Percentiles rank a stretch among this genome's conserved stretches.
phyloP scores from a whole-genome alignment of 2,329 filamentous ascomycete species.

The Ceratocystis ficicola region DNA sequence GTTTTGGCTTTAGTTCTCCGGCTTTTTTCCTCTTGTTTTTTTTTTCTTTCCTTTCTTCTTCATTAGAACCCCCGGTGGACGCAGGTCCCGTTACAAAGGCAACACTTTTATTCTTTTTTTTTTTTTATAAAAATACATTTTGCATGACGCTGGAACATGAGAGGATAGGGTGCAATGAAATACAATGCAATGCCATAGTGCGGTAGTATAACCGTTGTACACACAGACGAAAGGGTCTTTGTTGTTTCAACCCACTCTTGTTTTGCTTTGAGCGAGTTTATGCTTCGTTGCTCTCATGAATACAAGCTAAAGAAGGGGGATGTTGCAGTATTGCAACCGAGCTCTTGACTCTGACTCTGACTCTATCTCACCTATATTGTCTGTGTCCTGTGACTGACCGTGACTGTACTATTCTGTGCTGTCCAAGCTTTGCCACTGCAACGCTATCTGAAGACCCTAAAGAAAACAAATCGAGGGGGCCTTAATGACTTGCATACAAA shows the following conservation, averaged over 20 bases:
- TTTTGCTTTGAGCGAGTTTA: too few relatives aligned
- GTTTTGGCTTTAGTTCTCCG: background rate
- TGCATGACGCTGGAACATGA: background rate
- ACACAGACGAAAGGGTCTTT: too few relatives aligned
- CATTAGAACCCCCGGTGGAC: conserved; percentile 2
- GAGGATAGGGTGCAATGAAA: background rate
- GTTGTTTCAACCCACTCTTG: too few relatives aligned
- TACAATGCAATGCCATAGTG: background rate
- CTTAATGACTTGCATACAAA: conserved; percentile 2
- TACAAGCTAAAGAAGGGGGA: background rate
- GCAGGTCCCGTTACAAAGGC: background rate
- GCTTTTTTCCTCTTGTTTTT: conserved; percentile 4
- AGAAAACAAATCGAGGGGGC: background rate
- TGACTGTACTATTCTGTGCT: background rate
- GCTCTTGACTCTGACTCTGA: too few relatives aligned
- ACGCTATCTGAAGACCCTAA: background rate
- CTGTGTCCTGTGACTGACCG: background rate
- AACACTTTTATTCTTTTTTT: background rate
- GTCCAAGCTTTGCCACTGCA: background rate
- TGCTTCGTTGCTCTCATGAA: too few relatives aligned
- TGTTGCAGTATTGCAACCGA: background rate
- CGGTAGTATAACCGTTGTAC: too few relatives aligned
- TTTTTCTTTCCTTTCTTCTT: background rate
- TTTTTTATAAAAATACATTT: background rate
- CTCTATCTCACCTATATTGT: background rate